Conservation (phyloP, 2,329 filamentous ascomycete genomes). For the Apiospora phragmitis region DNA sequence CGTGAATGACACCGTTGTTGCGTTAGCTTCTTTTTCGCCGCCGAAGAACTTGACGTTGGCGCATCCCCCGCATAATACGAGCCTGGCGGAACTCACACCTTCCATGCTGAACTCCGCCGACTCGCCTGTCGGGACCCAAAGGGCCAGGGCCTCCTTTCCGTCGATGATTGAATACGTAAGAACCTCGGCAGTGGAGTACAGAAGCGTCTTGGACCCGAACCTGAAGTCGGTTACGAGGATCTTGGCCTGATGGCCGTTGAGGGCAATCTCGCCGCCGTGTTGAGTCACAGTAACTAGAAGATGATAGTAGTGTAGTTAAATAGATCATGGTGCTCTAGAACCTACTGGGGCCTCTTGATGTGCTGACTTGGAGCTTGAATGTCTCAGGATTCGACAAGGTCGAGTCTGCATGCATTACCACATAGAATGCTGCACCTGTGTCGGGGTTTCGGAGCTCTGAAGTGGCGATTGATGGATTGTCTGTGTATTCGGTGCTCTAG, state of each 20-base stretch:
- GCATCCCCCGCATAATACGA: slow-evolving; percentile 39
- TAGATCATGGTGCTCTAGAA: neutral
- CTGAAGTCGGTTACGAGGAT: slow-evolving; percentile 61
- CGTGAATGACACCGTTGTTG: slow-evolving; percentile 47
- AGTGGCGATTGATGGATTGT: slow-evolving; percentile 51
- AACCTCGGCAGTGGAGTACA: slow-evolving; percentile 58
- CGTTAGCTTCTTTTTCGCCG: slow-evolving; percentile 26
- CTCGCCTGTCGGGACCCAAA: slow-evolving; percentile 57
- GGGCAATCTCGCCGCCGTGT: slow-evolving; percentile 45
- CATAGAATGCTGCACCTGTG: slow-evolving; percentile 59
- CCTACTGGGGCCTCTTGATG: slow-evolving; percentile 48
- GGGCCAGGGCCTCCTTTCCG: slow-evolving; percentile 45
- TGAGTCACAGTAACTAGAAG: slow-evolving; percentile 50
- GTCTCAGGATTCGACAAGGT: slow-evolving; percentile 49
- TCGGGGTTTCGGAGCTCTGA: slow-evolving; percentile 60
- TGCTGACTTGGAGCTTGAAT: slow-evolving; percentile 57
- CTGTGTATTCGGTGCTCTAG: slow-evolving; percentile 49
- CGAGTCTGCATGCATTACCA: slow-evolving; percentile 55
- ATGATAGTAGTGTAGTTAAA: neutral
- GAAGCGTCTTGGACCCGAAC: slow-evolving; percentile 49
- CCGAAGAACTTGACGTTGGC: slow-evolving; percentile 42
- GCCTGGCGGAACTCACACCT: slow-evolving; percentile 35
- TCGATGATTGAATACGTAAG: slow-evolving; percentile 52
- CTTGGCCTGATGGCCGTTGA: slow-evolving; percentile 64
- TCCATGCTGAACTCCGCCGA: slow-evolving; percentile 54